Conservation (phyloP, 2,329 filamentous ascomycete species). For the Fusarium humuli region DNA sequence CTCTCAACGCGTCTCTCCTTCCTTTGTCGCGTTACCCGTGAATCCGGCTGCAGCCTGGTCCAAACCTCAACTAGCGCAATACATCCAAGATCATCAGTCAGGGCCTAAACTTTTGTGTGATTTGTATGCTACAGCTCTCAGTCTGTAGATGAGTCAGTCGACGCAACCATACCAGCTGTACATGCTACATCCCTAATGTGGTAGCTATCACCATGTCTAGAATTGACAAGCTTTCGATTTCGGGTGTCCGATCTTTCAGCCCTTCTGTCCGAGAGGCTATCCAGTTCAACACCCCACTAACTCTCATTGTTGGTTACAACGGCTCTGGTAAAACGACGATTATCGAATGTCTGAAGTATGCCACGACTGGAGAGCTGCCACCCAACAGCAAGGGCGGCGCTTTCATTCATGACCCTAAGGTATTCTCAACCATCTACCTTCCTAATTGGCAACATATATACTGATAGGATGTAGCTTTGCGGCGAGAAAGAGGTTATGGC, state of each 20-base stretch:
- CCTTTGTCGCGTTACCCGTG: slow-evolving; percentile 30
- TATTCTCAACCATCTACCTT: slow-evolving; percentile 49
- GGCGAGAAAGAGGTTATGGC: slow-evolving; percentile 91
- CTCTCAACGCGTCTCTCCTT: slow-evolving; percentile 29
- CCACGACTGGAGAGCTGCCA: slow-evolving; percentile 91
- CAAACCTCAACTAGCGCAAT: slow-evolving; percentile 4
- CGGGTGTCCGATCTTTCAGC: slow-evolving; percentile 87
- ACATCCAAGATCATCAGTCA: not conserved
- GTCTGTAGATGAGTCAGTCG: slow-evolving; percentile 1
- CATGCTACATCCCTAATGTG: slow-evolving; percentile 13
- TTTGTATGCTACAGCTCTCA: not conserved
- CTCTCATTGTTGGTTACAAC: slow-evolving; percentile 96
- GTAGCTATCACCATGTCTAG: slow-evolving; percentile 68
- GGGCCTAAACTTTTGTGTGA: not conserved
- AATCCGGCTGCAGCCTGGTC: slow-evolving; percentile 15
- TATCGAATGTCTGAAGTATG: slow-evolving; percentile 98
- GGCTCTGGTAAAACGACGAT: slow-evolving; percentile 99
- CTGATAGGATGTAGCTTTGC: slow-evolving; percentile 64
- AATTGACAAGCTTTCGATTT: slow-evolving; percentile 90
- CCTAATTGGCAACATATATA: not conserved
- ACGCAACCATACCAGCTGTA: not conserved
- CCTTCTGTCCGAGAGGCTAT: slow-evolving; percentile 80
- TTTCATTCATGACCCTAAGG: slow-evolving; percentile 97
- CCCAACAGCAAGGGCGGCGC: slow-evolving; percentile 91
- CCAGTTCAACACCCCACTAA: slow-evolving; percentile 89